These are phyloP conservation scores for Cylindrodendrum hubeiense DNA, from an alignment of 2,329 filamentous ascomycete genomes.

Conservation along the genomic window DNA sequence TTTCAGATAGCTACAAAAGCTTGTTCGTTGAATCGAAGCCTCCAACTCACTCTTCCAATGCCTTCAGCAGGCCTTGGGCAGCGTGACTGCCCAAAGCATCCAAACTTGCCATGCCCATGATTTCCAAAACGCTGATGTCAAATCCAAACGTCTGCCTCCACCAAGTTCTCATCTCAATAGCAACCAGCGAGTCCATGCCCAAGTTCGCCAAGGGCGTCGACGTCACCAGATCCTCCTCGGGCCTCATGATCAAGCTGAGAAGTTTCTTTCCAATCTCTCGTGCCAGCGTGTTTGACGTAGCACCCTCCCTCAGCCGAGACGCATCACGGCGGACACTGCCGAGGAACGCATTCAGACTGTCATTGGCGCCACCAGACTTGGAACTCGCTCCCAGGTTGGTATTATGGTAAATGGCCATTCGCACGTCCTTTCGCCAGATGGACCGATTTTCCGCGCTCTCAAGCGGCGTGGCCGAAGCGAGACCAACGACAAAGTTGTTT, in stretches of 20 bases:
- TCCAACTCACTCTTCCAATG: constrained; percentile 1
- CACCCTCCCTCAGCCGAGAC: neutral
- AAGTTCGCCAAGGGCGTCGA: constrained; percentile 12
- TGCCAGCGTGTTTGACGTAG: constrained; percentile 7
- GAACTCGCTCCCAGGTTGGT: constrained; percentile 2
- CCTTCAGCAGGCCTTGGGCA: constrained; percentile 11
- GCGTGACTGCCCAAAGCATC: constrained; percentile 16
- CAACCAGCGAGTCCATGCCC: constrained; percentile 40
- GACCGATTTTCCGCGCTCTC: constrained; percentile 24
- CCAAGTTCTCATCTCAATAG: constrained; percentile 41
- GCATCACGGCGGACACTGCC: constrained; percentile 12
- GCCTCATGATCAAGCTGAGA: constrained; percentile 30
- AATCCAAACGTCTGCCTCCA: constrained; percentile 36
- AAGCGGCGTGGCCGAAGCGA: constrained; percentile 29
- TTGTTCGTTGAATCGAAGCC: no score
- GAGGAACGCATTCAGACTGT: constrained; percentile 23
- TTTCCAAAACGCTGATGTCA: constrained; percentile 37
- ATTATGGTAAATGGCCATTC: constrained; percentile 38
- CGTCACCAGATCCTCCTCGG: constrained; percentile 26
- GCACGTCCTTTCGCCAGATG: constrained; percentile 36
- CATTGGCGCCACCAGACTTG: constrained; percentile 6
- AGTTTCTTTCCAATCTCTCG: constrained; percentile 26
- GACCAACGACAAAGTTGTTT: constrained; percentile 31
- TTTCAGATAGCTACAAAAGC: no score
- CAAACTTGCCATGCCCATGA: constrained; percentile 24